phyloP scores from a whole-genome alignment of 176 grass and related monocot species.

The Pontederia crassipes region DNA sequence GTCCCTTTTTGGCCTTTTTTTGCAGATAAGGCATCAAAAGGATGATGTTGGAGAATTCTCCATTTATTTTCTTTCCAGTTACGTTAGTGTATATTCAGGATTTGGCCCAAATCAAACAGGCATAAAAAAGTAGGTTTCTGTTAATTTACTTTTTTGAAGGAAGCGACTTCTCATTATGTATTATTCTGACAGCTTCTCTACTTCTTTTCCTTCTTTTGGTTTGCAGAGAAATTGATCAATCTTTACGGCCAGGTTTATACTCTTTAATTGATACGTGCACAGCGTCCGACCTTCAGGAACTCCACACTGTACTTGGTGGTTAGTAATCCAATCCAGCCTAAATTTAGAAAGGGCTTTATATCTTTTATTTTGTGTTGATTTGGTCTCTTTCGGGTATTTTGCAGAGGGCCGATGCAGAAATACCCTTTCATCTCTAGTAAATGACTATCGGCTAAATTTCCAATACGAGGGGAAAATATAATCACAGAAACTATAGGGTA shows the following conservation, averaged over 20 bases:
- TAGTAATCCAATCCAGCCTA: slow-evolving; percentile 9
- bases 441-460: slow-evolving; percentile 83
- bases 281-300: slow-evolving; percentile 79
- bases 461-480: slow-evolving; percentile 89
- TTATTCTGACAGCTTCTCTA: background rate
- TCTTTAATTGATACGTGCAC: slow-evolving; percentile 87
- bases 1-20: slow-evolving; percentile 3
- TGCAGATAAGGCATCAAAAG: slow-evolving; percentile 95
- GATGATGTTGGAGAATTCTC: slow-evolving; percentile 55
- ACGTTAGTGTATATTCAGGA: slow-evolving; percentile 74
- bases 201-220: background rate
- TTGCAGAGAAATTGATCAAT: slow-evolving; percentile 75
- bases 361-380: slow-evolving; percentile 15
- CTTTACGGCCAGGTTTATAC: slow-evolving; percentile 80
- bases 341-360: background rate
- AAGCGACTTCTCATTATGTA: slow-evolving; percentile 1
- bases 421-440: slow-evolving; percentile 59
- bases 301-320: slow-evolving; percentile 91
- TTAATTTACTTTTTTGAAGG: slow-evolving; percentile 5
- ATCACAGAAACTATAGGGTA: slow-evolving; percentile 1
- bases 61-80: slow-evolving; percentile 74
- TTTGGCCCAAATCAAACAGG: slow-evolving; percentile 64
- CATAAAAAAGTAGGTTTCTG: slow-evolving; percentile 57
- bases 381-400: slow-evolving; percentile 17
- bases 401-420: slow-evolving; percentile 77